These are phyloP conservation scores for Aspergillus amoenus DNA, from an alignment of 2,329 filamentous ascomycete genomes.

Conservation along the genomic window DNA sequence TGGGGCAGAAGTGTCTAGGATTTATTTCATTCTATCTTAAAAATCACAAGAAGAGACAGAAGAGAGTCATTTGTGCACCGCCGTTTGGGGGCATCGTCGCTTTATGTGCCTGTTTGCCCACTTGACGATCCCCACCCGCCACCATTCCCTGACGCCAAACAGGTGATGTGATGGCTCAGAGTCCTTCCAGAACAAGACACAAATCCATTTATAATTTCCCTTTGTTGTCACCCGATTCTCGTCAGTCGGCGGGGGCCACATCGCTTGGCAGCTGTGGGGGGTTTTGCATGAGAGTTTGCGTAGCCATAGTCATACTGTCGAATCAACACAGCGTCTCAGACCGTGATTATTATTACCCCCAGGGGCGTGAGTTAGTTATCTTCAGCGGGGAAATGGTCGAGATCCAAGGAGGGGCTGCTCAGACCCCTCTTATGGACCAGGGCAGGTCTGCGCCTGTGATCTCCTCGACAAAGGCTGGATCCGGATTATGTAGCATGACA, in stretches of 20 bases:
- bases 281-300: slow-evolving; percentile 2
- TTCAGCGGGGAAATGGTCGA: background rate
- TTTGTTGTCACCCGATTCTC: slow-evolving; percentile 10
- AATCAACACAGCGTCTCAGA: background rate
- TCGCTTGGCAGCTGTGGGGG: slow-evolving; percentile 19
- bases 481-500: slow-evolving; percentile 81
- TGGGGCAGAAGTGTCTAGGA: background rate
- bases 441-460: slow-evolving; percentile 75
- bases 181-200: background rate
- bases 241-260: slow-evolving; percentile 7
- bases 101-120: slow-evolving; percentile 9
- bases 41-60: background rate
- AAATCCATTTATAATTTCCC: slow-evolving; percentile 1
- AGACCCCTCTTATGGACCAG: slow-evolving; percentile 50
- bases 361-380: slow-evolving; percentile 1
- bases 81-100: background rate
- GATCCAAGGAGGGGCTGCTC: background rate
- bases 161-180: slow-evolving; percentile 1
- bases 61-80: slow-evolving; percentile 5
- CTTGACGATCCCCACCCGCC: slow-evolving; percentile 11
- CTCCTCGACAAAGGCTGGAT: slow-evolving; percentile 64
- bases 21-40: slow-evolving; percentile 7
- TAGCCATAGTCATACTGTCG: background rate
- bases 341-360: background rate
- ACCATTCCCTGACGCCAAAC: slow-evolving; percentile 4